A percentile compares a stretch with the other conserved stretches of the same genome.
Evolutionary conservation across 2,329 filamentous ascomycete species (phyloP).

Genomic region (Phialophora tarda): DNA sequence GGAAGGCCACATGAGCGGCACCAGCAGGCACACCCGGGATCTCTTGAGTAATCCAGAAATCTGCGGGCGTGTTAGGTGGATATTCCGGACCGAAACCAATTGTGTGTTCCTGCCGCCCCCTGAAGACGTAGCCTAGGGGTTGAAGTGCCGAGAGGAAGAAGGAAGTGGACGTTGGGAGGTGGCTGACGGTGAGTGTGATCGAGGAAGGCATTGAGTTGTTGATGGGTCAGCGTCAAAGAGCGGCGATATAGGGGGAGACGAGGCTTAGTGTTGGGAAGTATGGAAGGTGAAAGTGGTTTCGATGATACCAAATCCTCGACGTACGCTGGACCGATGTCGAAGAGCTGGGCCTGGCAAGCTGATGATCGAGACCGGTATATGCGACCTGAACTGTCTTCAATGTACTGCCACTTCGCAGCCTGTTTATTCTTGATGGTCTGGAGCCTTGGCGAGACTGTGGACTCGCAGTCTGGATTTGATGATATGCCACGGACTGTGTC

Average conservation of each 20-base stretch:
- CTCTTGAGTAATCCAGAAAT: conserved; percentile 69
- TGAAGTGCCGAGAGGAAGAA: conserved; percentile 83
- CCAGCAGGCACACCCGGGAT: conserved; percentile 60
- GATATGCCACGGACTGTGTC: conserved; percentile 20
- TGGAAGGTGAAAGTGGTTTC: background rate
- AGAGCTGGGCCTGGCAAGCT: background rate
- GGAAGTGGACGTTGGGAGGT: conserved; percentile 78
- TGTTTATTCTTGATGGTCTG: conserved; percentile 13
- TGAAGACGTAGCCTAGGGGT: conserved; percentile 75
- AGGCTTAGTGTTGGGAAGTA: background rate
- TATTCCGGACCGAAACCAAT: conserved; percentile 62
- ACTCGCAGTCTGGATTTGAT: conserved; percentile 21
- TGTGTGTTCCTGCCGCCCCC: conserved; percentile 65
- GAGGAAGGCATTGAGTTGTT: conserved; percentile 62
- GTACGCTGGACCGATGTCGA: conserved; percentile 23
- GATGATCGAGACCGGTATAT: conserved; percentile 4
- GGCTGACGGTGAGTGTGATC: conserved; percentile 71
- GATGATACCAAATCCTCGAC: background rate
- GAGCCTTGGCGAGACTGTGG: conserved; percentile 21
- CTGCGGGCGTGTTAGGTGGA: conserved; percentile 58
- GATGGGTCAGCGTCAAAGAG: conserved; percentile 16
- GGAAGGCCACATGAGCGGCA: conserved; percentile 69
- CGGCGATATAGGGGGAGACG: conserved; percentile 26
- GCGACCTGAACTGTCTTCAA: background rate
- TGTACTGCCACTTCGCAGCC: background rate